Evolutionary conservation across 2,329 filamentous ascomycete genomes (phyloP).

Genomic region (Venturia nashicola): DNA sequence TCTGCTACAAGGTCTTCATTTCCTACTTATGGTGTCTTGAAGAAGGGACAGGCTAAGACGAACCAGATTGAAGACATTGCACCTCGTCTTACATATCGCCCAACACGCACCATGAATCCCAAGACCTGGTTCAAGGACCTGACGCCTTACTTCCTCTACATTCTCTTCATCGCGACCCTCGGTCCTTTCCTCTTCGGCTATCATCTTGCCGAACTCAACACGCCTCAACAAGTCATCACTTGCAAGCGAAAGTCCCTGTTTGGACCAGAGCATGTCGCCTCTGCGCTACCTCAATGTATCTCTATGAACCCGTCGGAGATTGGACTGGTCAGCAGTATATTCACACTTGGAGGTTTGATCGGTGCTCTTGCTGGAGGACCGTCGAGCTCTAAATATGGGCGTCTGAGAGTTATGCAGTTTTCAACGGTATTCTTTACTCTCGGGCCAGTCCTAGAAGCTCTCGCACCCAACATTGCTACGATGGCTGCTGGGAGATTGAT

Average conservation of each 20-base stretch:
- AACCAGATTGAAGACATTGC: not conserved
- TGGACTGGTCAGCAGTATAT: constrained; percentile 78
- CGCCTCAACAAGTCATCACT: constrained; percentile 85
- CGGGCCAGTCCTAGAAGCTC: constrained; percentile 64
- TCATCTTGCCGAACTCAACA: constrained; percentile 84
- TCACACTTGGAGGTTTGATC: constrained; percentile 75
- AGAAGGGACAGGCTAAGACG: not conserved
- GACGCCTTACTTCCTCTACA: constrained; percentile 65
- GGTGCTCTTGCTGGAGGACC: constrained; percentile 74
- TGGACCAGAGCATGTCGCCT: constrained; percentile 17
- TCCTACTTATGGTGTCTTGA: constrained; percentile 2
- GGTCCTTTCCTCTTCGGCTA: constrained; percentile 92
- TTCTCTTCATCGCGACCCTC: constrained; percentile 65
- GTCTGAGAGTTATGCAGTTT: constrained; percentile 62
- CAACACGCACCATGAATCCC: constrained; percentile 22
- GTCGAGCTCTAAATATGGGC: constrained; percentile 63
- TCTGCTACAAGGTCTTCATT: not conserved
- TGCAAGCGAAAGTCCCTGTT: constrained; percentile 51
- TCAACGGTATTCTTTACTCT: constrained; percentile 64
- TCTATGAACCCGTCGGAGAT: constrained; percentile 74
- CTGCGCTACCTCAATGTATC: constrained; percentile 61
- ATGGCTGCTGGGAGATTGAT: constrained; percentile 66
- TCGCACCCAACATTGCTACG: constrained; percentile 53
- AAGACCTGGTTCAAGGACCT: constrained; percentile 34
- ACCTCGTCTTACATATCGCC: constrained; percentile 12